Conservation (phyloP, 129 eudicot genomes). For the Escallonia rubra region DNA sequence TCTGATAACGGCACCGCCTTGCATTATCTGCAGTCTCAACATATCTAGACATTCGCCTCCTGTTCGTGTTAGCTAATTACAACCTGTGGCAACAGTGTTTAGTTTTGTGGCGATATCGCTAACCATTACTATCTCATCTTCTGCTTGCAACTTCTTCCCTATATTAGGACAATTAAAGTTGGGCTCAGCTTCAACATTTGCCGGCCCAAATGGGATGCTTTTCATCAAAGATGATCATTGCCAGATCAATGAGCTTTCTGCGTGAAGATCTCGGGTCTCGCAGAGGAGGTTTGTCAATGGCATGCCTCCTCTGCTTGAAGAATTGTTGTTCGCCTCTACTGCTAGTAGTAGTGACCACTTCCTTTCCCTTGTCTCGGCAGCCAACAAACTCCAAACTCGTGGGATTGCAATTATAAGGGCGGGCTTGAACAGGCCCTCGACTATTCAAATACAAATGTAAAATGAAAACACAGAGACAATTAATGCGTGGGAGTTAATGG, state of each 20-base stretch:
- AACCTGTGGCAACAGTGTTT: too few species aligned
- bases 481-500: conserved; percentile 17
- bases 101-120: too few species aligned
- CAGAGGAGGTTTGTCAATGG: conserved; percentile 2
- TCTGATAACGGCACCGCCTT: too few species aligned
- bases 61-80: too few species aligned
- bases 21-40: too few species aligned
- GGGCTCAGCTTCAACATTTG: too few species aligned
- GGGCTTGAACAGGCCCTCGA: too few species aligned
- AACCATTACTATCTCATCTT: too few species aligned
- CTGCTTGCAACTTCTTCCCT: too few species aligned
- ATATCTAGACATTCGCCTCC: too few species aligned
- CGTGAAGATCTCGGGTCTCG: conserved; percentile 15
- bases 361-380: conserved; percentile 9
- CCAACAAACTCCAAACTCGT: conserved; percentile 6
- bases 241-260: conserved; percentile 21
- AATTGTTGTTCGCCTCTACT: conserved; percentile 1
- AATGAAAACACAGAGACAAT: conserved; percentile 1
- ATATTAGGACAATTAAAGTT: too few species aligned
- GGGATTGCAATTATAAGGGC: not conserved
- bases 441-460: too few species aligned
- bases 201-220: conserved; percentile 43
- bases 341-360: conserved; percentile 8
- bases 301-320: conserved; percentile 11
- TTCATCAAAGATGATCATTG: conserved; percentile 18